Percentiles rank a stretch among this genome's conserved stretches.
Conservation (phyloP, 495 filamentous ascomycete species). For the Hypoxylon trugodes region DNA sequence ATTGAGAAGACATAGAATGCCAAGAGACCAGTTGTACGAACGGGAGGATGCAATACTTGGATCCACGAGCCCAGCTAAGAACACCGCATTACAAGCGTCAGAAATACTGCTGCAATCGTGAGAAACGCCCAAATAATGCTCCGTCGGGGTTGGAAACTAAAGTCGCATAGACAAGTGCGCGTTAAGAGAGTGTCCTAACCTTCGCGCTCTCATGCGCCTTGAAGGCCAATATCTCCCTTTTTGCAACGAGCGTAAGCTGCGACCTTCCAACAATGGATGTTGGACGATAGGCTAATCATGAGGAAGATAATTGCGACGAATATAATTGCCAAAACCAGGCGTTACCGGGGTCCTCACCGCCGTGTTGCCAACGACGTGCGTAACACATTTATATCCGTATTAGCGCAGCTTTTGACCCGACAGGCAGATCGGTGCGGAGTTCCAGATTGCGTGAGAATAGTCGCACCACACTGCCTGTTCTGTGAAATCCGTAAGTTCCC, state of each 20-base stretch:
- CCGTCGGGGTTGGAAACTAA: not conserved
- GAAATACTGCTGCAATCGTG: conserved; percentile 31
- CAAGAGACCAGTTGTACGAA: not conserved
- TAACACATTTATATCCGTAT: no score
- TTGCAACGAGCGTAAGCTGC: conserved; percentile 41
- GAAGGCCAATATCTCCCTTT: conserved; percentile 31
- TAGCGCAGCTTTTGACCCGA: no score
- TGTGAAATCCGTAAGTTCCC: conserved; percentile 5
- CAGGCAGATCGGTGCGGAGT: no score
- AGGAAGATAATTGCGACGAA: conserved; percentile 14
- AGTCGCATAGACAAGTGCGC: conserved; percentile 20
- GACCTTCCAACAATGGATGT: no score
- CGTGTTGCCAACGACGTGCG: conserved; percentile 17
- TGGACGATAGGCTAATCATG: not conserved
- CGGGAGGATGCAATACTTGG: conserved; percentile 29
- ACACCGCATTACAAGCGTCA: conserved; percentile 40
- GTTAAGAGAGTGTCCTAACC: not conserved
- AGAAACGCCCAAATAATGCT: conserved; percentile 1
- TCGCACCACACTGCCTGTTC: not conserved
- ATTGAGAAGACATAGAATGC: conserved; percentile 19
- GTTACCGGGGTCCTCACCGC: not conserved
- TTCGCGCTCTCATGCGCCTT: not conserved
- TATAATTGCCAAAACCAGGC: not conserved
- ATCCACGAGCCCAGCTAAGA: conserved; percentile 26
- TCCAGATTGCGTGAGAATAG: not conserved